Conservation (phyloP, 345 rosid species). For the Euphorbia tirucalli region DNA sequence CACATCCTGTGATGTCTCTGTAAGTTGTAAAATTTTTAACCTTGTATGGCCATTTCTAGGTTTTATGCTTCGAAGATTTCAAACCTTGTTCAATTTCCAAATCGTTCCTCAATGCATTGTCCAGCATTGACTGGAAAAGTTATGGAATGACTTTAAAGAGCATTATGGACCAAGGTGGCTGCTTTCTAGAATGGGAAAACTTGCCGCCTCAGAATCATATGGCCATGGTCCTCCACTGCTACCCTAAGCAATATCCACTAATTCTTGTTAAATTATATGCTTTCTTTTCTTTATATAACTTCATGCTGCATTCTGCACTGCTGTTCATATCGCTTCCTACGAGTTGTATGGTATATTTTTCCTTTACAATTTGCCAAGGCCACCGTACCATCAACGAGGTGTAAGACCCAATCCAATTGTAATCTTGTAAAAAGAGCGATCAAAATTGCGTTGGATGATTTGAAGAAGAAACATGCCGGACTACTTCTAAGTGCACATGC, state of each 20-base stretch:
- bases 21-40: neutral
- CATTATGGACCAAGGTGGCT: conserved; percentile 46
- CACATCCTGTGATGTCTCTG: neutral
- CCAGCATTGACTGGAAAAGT: conserved; percentile 74
- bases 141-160: conserved; percentile 63
- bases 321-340: neutral
- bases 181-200: conserved; percentile 63
- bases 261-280: neutral
- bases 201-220: conserved; percentile 53
- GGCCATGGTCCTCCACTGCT: conserved; percentile 61
- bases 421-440: conserved; percentile 56
- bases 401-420: conserved; percentile 41
- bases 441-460: conserved; percentile 68
- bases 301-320: neutral
- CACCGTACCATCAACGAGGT: conserved; percentile 32
- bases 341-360: conserved; percentile 8
- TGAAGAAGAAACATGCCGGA: conserved; percentile 74
- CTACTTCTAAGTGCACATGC: conserved; percentile 69
- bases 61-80: conserved; percentile 68
- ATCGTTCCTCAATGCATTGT: conserved; percentile 51
- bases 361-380: conserved; percentile 46
- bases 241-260: conserved; percentile 59
- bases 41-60: conserved; percentile 43
- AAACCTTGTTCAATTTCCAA: conserved; percentile 49
- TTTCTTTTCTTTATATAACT: conserved; percentile 9